Conservation (phyloP, 2,329 filamentous ascomycete genomes). For the Helminthosporium solani region DNA sequence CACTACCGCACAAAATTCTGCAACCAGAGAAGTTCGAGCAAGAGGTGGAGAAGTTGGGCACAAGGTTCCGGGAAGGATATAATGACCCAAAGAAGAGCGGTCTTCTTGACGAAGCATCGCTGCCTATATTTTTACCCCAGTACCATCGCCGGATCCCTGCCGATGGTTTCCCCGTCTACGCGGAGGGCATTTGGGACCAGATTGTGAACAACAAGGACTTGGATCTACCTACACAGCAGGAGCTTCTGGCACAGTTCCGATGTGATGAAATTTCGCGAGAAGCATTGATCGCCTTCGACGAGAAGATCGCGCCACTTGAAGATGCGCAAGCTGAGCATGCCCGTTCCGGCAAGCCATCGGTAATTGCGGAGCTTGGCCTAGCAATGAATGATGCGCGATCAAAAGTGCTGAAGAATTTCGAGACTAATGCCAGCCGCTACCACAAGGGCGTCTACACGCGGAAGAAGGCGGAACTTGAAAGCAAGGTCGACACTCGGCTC, state of each 20-base stretch:
- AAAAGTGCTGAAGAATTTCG: conserved; percentile 79
- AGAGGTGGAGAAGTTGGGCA: conserved; percentile 77
- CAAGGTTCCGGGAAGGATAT: conserved; percentile 79
- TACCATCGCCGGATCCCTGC: conserved; percentile 96
- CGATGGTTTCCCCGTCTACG: conserved; percentile 93
- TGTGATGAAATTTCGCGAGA: conserved; percentile 96
- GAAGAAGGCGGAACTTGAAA: conserved; percentile 81
- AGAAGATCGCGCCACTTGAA: conserved; percentile 78
- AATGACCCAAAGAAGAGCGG: conserved; percentile 65
- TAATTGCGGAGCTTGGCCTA: conserved; percentile 73
- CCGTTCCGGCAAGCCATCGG: conserved; percentile 68
- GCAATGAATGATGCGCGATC: conserved; percentile 71
- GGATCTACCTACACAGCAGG: conserved; percentile 94
- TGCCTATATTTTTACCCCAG: conserved; percentile 84
- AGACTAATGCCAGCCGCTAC: conserved; percentile 86
- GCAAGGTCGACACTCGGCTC: conserved; percentile 82
- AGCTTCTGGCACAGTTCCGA: conserved; percentile 92
- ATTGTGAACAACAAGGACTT: conserved; percentile 99
- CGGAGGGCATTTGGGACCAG: conserved; percentile 94
- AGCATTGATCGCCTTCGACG: conserved; percentile 80
- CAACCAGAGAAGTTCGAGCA: conserved; percentile 86
- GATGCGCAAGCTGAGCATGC: conserved; percentile 76
- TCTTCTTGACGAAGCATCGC: conserved; percentile 68
- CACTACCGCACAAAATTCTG: conserved; percentile 93
- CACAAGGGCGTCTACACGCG: conserved; percentile 92